Conservation (phyloP, 2,329 filamentous ascomycete genomes). For the Fusarium scirpi region DNA sequence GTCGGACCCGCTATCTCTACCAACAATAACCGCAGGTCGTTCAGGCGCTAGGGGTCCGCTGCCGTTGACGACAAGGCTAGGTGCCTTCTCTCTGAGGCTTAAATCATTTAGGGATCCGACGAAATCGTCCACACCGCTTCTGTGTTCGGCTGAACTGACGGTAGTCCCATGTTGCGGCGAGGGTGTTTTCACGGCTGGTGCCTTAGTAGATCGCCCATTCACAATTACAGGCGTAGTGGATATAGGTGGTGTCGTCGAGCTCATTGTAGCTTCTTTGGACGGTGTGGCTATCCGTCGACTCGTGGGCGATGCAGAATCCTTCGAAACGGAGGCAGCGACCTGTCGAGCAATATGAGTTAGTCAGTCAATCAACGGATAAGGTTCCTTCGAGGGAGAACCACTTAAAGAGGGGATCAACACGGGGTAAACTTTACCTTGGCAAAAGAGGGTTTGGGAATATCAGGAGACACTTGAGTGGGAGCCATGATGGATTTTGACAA, state of each 20-base stretch:
- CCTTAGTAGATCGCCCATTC: constrained; percentile 43
- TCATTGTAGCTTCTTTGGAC: constrained; percentile 43
- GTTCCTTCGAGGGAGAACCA: constrained; percentile 11
- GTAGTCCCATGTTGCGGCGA: constrained; percentile 36
- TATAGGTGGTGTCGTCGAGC: constrained; percentile 30
- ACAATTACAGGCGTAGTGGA: constrained; percentile 44
- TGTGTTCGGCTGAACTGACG: constrained; percentile 25
- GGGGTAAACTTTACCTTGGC: constrained; percentile 70
- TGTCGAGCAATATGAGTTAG: constrained; percentile 48
- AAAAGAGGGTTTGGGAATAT: constrained; percentile 74
- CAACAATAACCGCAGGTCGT: constrained; percentile 49
- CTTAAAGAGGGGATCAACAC: constrained; percentile 18
- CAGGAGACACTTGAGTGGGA: constrained; percentile 60
- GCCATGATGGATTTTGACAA: constrained; percentile 56
- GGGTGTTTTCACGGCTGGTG: constrained; percentile 30
- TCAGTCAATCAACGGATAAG: constrained; percentile 16
- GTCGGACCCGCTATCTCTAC: constrained; percentile 63
- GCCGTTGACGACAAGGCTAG: constrained; percentile 63
- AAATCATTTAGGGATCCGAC: constrained; percentile 49
- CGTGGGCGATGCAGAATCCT: constrained; percentile 48
- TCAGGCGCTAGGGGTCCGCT: constrained; percentile 57
- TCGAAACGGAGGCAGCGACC: constrained; percentile 62
- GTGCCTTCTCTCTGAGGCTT: constrained; percentile 48
- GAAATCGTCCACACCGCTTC: constrained; percentile 45
- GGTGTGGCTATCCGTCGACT: constrained; percentile 45